Base-by-base conservation (phyloP, 2,329 filamentous ascomycete species). In the Monosporascus sp. region DNA sequence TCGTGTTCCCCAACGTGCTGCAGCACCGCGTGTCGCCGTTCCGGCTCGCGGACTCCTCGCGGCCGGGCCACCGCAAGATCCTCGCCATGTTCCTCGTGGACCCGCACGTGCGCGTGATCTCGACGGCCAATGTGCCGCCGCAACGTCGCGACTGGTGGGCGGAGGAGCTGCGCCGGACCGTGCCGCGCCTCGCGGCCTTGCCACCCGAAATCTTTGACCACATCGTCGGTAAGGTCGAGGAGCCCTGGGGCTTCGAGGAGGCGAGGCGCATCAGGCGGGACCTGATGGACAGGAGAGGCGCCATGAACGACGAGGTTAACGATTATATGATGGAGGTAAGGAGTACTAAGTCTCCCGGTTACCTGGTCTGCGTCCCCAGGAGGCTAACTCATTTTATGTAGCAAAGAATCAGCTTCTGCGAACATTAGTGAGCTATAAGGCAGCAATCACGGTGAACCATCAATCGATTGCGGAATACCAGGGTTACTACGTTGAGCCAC, bases 31-130 rank as follows among this genome's bases (percentile, higher is more conserved):
- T 84, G 17, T 63, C 74, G 43, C 64, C 77, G 2, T 82, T 85
- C 66, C 56, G 68, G 15, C 71, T 84, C 9, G 61, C 62, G 28
- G 78, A 87, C 56, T 61, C 61, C 0, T 75, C 74, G 0, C 76
- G 74, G 52, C 74, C 78, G 0, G 82, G 82, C 2, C 78, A 85
- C 60, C 70, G 78, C 15, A 78, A 79, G 58, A 78, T 85, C 51
- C 67, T 86, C 0, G 78, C 78, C 0, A 70, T 86, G 40, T 86
- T 78, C 63, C 72, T 87, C 2, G 76, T 86, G 2, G 82, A 86
- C 58, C 82, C 82, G 0, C 61, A 75, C 31, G 60, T 68, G 5
- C 73, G 74, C 7, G 72, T 86, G 48, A 70, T 80, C 9, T 82
- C 68, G 3, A 70, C 70, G 1, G 65, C 64, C 24, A 69, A 70